phyloP scores from a whole-genome alignment of 768 basidiomycete genomes.

The Cantharellus anzutake region DNA sequence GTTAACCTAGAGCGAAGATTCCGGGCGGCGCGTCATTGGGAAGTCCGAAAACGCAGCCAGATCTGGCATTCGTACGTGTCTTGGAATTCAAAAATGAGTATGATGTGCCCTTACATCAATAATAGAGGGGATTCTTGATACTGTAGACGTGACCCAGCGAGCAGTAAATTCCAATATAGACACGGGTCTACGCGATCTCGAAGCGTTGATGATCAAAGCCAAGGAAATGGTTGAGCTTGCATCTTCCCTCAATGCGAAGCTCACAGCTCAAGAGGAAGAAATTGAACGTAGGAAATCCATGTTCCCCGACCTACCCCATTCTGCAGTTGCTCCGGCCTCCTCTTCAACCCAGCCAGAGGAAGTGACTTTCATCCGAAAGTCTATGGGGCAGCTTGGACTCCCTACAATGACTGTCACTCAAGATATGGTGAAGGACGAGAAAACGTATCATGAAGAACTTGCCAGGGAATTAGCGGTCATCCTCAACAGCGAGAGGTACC shows the following conservation, averaged over 20 bases:
- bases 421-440: conserved; percentile 75
- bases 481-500: conserved; percentile 24
- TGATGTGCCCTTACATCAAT: conserved; percentile 4
- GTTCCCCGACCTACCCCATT: conserved; percentile 3
- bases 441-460: conserved; percentile 58
- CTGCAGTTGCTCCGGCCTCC: conserved; percentile 6
- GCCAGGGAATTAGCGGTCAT: conserved; percentile 66
- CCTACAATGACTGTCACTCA: conserved; percentile 65
- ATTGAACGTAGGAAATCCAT: conserved; percentile 4
- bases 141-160: conserved; percentile 48
- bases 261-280: conserved; percentile 29
- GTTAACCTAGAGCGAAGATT: no score
- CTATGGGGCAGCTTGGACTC: conserved; percentile 77
- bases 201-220: conserved; percentile 78
- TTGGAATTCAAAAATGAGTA: neutral
- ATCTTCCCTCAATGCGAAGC: conserved; percentile 65
- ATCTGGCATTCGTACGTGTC: conserved; percentile 9
- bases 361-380: conserved; percentile 71
- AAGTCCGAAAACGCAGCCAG: neutral
- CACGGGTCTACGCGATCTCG: conserved; percentile 69
- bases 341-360: conserved; percentile 44
- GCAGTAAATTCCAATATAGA: conserved; percentile 44
- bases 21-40: neutral
- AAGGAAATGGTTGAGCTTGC: conserved; percentile 86
- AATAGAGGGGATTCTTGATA: conserved; percentile 64